A percentile compares a stretch with the other conserved stretches of the same genome.
phyloP scores from a whole-genome alignment of 2,329 filamentous ascomycete genomes.

The Fusarium chuoi region DNA sequence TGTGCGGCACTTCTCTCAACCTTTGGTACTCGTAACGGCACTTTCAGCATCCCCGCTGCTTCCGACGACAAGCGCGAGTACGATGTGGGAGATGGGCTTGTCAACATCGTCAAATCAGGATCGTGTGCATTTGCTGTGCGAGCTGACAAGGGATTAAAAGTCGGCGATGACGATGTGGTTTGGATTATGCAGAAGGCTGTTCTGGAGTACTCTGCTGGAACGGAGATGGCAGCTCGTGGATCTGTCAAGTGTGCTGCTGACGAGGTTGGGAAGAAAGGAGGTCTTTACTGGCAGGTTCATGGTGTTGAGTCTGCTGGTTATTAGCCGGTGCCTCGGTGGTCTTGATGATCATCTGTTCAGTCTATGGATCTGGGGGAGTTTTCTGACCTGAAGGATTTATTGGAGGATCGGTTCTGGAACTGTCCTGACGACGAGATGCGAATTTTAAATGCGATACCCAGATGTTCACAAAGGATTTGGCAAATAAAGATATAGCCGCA shows the following conservation, averaged over 20 bases:
- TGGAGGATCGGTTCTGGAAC: conserved; percentile 7
- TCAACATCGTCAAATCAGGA: conserved; percentile 41
- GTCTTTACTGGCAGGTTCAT: conserved; percentile 36
- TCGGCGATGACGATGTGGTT: conserved; percentile 32
- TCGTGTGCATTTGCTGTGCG: conserved; percentile 44
- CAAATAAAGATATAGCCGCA: conserved; percentile 9
- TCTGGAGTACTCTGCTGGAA: conserved; percentile 28
- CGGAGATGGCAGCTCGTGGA: conserved; percentile 27
- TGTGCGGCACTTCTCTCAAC: conserved; percentile 47
- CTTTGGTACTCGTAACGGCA: conserved; percentile 46
- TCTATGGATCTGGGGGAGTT: neutral
- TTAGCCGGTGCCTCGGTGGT: neutral
- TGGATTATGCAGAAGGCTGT: conserved; percentile 29
- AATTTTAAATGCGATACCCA: conserved; percentile 34
- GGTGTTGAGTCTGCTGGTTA: neutral
- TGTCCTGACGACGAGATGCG: conserved; percentile 23
- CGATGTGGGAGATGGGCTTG: conserved; percentile 18
- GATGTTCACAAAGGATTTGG: conserved; percentile 6
- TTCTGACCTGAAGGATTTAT: neutral
- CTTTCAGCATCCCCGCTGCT: conserved; percentile 39
- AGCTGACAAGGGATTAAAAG: conserved; percentile 21
- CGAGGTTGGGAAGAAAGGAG: conserved; percentile 14
- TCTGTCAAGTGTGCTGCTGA: conserved; percentile 17
- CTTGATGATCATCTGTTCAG: conserved; percentile 9
- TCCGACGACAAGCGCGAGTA: conserved; percentile 23